Conservation (phyloP, 306 rosid genomes). For the Malus sylvestris region DNA sequence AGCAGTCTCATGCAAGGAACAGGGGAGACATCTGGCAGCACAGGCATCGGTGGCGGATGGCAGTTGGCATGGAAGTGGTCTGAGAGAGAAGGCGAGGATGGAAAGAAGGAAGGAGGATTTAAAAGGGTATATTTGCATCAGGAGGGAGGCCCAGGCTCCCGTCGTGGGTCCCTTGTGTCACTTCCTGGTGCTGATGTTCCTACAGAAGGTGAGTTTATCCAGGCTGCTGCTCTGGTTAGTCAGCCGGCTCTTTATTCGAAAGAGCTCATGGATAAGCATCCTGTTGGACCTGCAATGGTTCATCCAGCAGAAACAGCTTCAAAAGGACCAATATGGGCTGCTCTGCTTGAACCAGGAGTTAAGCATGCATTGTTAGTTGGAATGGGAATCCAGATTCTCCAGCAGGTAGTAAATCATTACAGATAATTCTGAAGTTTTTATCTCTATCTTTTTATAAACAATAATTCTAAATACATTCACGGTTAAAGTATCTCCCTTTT, state of each 20-base stretch:
- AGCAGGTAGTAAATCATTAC: conserved; percentile 48
- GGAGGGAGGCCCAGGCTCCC: conserved; percentile 64
- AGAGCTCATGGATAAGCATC: conserved; percentile 50
- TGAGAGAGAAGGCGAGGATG: conserved; percentile 60
- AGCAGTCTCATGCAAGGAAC: conserved; percentile 78
- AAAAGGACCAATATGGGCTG: conserved; percentile 54
- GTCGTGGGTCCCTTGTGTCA: conserved; percentile 68
- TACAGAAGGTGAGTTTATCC: conserved; percentile 61
- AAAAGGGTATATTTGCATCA: conserved; percentile 75
- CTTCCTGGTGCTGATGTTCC: conserved; percentile 56
- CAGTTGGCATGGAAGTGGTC: conserved; percentile 96
- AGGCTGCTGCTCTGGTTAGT: conserved; percentile 88
- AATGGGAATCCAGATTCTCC: conserved; percentile 74
- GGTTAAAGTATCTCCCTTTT: neutral
- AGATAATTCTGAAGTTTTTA: neutral
- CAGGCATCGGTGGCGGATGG: conserved; percentile 97
- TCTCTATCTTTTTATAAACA: neutral
- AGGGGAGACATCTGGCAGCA: conserved; percentile 58
- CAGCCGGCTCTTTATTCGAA: conserved; percentile 80
- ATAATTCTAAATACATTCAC: neutral
- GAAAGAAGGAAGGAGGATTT: conserved; percentile 61
- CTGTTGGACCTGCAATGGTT: conserved; percentile 80
- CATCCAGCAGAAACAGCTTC: conserved; percentile 71
- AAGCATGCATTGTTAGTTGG: conserved; percentile 73
- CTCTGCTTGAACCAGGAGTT: conserved; percentile 74